These are phyloP conservation scores for Daedalea quercina DNA, from an alignment of 768 basidiomycete genomes.

Conservation along the genomic window DNA sequence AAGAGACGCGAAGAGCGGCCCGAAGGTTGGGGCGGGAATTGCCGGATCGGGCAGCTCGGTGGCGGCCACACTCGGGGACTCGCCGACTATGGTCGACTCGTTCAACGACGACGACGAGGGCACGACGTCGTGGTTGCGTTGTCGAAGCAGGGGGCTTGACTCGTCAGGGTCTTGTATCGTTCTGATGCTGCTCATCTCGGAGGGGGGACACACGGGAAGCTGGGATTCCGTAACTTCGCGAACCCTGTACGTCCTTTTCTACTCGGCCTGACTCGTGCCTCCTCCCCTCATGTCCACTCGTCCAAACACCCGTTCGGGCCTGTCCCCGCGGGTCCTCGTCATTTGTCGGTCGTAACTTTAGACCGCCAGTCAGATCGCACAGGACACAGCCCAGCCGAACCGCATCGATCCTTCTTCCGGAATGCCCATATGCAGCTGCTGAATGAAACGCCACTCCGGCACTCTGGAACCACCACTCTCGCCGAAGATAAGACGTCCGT, in stretches of 20 bases:
- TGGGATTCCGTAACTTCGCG: not conserved
- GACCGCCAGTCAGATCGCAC: not conserved
- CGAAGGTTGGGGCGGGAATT: slow-evolving; percentile 8
- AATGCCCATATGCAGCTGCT: not conserved
- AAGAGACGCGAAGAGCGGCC: slow-evolving; percentile 39
- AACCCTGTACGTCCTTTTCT: not conserved
- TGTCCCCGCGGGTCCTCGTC: not conserved
- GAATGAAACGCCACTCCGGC: not conserved
- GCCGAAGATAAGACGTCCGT: slow-evolving; percentile 1
- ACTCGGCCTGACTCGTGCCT: slow-evolving; percentile 1
- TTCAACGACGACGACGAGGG: slow-evolving; percentile 1
- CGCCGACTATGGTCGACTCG: slow-evolving; percentile 4
- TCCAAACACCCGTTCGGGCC: not conserved
- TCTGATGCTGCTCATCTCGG: not conserved
- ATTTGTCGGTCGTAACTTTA: not conserved
- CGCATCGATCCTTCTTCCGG: not conserved
- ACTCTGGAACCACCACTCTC: not conserved
- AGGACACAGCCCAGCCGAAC: not conserved
- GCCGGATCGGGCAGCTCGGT: slow-evolving; percentile 12
- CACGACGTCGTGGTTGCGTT: not conserved
- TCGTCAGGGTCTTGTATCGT: slow-evolving; percentile 4
- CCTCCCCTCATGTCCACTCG: slow-evolving; percentile 1
- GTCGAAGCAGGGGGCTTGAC: slow-evolving; percentile 14
- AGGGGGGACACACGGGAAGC: not conserved
- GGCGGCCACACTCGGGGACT: slow-evolving; percentile 6